Evolutionary conservation across 768 basidiomycete species (phyloP).

Genomic region (Hygrophorus russula): DNA sequence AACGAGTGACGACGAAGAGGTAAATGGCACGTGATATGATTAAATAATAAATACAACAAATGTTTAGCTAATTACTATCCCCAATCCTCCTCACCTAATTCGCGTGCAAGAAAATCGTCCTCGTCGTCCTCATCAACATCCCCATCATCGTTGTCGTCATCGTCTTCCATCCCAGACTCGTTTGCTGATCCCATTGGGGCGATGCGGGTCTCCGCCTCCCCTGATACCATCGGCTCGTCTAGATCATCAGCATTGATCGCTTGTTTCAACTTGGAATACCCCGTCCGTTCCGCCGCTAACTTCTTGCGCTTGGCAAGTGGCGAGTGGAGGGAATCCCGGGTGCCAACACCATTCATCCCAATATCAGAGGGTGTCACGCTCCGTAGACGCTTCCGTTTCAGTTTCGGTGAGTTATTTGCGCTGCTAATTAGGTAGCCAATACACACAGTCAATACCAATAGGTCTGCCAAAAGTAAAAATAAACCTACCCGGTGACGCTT

Average conservation of each 20-base stretch:
- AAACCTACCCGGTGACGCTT: constrained; percentile 30
- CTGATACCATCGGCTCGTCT: not conserved
- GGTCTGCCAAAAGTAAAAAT: constrained; percentile 8
- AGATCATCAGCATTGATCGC: constrained; percentile 48
- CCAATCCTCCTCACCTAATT: constrained; percentile 59
- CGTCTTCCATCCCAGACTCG: constrained; percentile 21
- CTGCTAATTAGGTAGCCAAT: constrained; percentile 15
- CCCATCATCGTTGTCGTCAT: constrained; percentile 24
- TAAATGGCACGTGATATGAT: too few relatives aligned
- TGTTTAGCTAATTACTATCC: constrained; percentile 33
- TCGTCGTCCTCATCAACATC: constrained; percentile 46
- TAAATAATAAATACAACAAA: not conserved
- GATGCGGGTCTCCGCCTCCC: constrained; percentile 9
- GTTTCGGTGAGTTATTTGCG: constrained; percentile 27
- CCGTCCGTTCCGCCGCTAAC: constrained; percentile 51
- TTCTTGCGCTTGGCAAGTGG: constrained; percentile 78
- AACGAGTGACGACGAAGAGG: too few relatives aligned
- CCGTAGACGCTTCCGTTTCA: constrained; percentile 58
- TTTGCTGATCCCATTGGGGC: constrained; percentile 10
- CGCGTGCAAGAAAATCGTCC: constrained; percentile 74
- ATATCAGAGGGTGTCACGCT: constrained; percentile 61
- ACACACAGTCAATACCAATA: not conserved
- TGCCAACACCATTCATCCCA: constrained; percentile 27
- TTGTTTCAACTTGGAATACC: constrained; percentile 60
- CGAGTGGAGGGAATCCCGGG: constrained; percentile 42